phyloP scores from a whole-genome alignment of 805 yeast genomes.

The Candida nitratophila region DNA sequence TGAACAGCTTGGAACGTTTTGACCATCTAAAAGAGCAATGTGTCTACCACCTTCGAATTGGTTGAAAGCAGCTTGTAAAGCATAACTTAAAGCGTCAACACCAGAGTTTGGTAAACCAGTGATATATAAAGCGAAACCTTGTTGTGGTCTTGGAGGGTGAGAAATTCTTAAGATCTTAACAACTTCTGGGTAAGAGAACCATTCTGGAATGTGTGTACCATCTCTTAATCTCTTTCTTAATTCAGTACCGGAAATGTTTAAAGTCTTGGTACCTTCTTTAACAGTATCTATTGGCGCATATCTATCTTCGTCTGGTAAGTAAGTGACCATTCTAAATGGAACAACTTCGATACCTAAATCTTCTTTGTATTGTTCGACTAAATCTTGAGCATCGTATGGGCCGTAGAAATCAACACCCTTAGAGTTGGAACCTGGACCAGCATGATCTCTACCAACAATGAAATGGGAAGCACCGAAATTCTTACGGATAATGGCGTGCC shows the following conservation, averaged over 20 bases:
- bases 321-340: constrained; percentile 95
- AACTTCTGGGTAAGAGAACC: constrained; percentile 97
- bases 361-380: constrained; percentile 65
- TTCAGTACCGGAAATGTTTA: constrained; percentile 88
- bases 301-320: constrained; percentile 90
- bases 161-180: constrained; percentile 85
- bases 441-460: constrained; percentile 97
- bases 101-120: constrained; percentile 55
- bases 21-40: constrained; percentile 46
- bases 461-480: constrained; percentile 96
- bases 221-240: constrained; percentile 79
- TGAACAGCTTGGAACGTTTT: constrained; percentile 25
- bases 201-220: constrained; percentile 86
- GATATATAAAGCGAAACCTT: constrained; percentile 78
- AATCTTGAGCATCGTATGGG: constrained; percentile 92
- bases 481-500: constrained; percentile 97
- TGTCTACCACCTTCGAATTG: constrained; percentile 84
- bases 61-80: constrained; percentile 83
- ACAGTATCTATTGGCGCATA: constrained; percentile 94
- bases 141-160: constrained; percentile 85
- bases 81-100: constrained; percentile 63
- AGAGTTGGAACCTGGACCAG: constrained; percentile 89
- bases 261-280: constrained; percentile 69
- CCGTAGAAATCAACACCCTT: constrained; percentile 93
- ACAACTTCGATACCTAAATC: constrained; percentile 88